Evolutionary conservation across 176 grass and related monocot genomes (phyloP).

Genomic region (Aegilops speltoides): DNA sequence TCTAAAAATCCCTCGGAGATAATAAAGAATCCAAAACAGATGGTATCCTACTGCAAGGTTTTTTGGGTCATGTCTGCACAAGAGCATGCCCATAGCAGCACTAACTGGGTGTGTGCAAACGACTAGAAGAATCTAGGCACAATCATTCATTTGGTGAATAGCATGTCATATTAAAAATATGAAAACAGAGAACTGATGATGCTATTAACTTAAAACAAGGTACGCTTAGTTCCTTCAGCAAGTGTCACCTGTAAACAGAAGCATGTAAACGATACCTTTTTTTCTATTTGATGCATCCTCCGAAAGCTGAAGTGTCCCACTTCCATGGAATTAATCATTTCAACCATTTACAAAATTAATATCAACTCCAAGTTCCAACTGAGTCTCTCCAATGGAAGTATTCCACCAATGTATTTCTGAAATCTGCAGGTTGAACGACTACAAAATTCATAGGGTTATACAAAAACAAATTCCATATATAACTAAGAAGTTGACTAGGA

Average conservation of each 20-base stretch:
- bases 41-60: neutral
- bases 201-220: neutral
- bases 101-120: neutral
- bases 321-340: conserved; percentile 17
- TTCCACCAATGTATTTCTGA: neutral
- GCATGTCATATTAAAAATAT: neutral
- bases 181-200: neutral
- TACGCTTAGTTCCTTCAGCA: neutral
- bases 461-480: neutral
- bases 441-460: neutral
- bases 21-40: no score
- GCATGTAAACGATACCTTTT: neutral
- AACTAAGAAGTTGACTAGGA: neutral
- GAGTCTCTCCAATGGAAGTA: neutral
- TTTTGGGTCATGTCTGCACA: neutral
- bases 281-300: neutral
- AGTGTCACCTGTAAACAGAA: neutral
- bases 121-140: neutral
- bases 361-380: neutral
- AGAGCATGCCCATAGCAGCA: neutral
- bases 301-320: neutral
- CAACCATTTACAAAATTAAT: neutral
- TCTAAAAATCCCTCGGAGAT: no score
- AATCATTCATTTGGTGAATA: neutral
- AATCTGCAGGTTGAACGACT: neutral